A percentile compares a stretch with the other conserved stretches of the same genome.
phyloP scores from a whole-genome alignment of 129 eudicot genomes.

The Tagetes patula region DNA sequence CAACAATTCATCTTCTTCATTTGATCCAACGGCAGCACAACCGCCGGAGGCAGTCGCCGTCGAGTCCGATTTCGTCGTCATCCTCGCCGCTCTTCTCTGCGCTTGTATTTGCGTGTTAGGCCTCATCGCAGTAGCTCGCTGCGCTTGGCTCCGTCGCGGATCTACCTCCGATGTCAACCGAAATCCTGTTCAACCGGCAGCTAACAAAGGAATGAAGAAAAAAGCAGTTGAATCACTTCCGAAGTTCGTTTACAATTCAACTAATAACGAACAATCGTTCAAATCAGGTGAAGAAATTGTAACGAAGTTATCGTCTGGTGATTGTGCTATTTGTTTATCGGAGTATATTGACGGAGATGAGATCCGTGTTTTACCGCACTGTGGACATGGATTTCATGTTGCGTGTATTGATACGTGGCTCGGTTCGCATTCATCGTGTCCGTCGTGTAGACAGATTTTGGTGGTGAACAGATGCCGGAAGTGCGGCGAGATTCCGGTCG shows the following conservation, averaged over 20 bases:
- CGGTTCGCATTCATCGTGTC: constrained; percentile 78
- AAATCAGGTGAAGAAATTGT: neutral
- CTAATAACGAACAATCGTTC: neutral
- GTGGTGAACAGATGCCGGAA: constrained; percentile 53
- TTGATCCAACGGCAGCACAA: constrained; percentile 33
- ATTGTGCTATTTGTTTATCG: constrained; percentile 82
- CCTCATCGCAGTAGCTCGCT: constrained; percentile 63
- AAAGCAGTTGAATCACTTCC: constrained; percentile 53
- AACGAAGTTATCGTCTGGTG: constrained; percentile 28
- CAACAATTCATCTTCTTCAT: constrained; percentile 28
- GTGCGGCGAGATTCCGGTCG: constrained; percentile 58
- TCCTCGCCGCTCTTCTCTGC: constrained; percentile 72
- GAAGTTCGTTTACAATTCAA: constrained; percentile 34
- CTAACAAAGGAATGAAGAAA: constrained; percentile 61
- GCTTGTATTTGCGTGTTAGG: constrained; percentile 67
- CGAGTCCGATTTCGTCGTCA: constrained; percentile 67
- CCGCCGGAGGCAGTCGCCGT: constrained; percentile 46
- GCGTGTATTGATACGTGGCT: constrained; percentile 82
- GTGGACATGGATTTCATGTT: constrained; percentile 79
- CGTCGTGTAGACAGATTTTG: constrained; percentile 70
- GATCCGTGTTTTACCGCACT: constrained; percentile 76
- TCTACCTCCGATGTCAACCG: constrained; percentile 8
- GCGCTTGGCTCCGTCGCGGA: constrained; percentile 65
- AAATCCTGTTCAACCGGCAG: constrained; percentile 25
- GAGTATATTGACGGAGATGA: constrained; percentile 73